Evolutionary conservation across 768 basidiomycete genomes (phyloP), one percentile per base, ranked within the genome.

Genomic region (Flagelloscypha sp.): DNA sequence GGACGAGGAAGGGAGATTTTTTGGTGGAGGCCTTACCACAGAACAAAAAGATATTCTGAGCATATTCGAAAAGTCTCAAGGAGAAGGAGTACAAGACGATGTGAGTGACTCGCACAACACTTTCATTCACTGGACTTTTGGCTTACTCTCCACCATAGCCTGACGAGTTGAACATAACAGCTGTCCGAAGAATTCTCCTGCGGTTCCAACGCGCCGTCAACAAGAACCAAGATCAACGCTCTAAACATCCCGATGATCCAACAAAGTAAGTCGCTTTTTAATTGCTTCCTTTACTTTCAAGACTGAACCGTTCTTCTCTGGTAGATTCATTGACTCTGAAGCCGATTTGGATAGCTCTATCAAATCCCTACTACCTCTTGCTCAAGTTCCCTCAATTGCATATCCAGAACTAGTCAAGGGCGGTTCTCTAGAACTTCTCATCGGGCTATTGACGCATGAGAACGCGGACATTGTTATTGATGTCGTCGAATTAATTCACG

Each of bases 271-370:
- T 29, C 18, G 30, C 35, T 27, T 6, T 30, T 18, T 23, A 24
- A 4, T 38, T 38, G 13, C 40, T 38, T 22, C 32, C 40, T 31
- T 45, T 6, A 40, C 18, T 30, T 24, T 17, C 12, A 38, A 24
- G 5, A 22, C 6, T 20, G 22, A 17, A n/a, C 27, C 21, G 8
- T 18, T 22, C 7, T 18, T 15, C 32, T n/a, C n/a, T n/a, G n/a
- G n/a, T n/a, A 98, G 94, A 58, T 99, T 98, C 68, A 97, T 99
- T 48, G 95, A 98, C 55, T 98, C 95, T 1, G 95, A 99, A 66
- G 87, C 89, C 17, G 90, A 95, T 52, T 74, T 99, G 5, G 92
- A 98, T 52, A 65, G 68, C 37, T 76, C 90, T 6, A 75, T 98
- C 36, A 93, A 94, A 56, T 71, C 77, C 1, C 60, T 99, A 30